A percentile compares a stretch with the other conserved stretches of the same genome.
Conservation (phyloP, 306 rosid genomes). For the Quercus rubra region DNA sequence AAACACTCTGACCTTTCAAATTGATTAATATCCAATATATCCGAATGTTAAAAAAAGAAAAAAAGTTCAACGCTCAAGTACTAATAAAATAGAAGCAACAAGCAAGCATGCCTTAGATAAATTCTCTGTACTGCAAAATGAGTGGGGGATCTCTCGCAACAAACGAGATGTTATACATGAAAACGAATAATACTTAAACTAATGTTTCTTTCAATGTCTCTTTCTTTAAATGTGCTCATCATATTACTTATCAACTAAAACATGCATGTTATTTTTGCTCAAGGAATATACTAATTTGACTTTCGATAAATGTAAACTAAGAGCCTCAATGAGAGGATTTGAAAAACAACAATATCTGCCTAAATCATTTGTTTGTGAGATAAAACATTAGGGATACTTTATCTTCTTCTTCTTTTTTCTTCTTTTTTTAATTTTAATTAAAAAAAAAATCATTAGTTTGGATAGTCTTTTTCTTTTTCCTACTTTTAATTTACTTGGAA, state of each 20-base stretch:
- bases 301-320: not conserved
- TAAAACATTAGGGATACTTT: too few species aligned
- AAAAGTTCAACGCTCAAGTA: not conserved
- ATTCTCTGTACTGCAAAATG: not conserved
- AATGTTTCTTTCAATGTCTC: too few species aligned
- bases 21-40: too few species aligned
- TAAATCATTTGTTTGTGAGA: not conserved
- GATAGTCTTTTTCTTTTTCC: not conserved
- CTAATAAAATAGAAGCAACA: not conserved
- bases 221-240: too few species aligned
- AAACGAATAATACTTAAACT: too few species aligned
- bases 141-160: too few species aligned
- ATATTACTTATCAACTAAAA: not conserved
- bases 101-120: not conserved
- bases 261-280: not conserved
- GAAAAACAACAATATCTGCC: not conserved
- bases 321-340: not conserved
- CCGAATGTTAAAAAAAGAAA: too few species aligned
- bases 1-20: too few species aligned
- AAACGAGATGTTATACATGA: too few species aligned
- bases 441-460: too few species aligned
- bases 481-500: not conserved
- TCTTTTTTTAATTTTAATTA: too few species aligned
- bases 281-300: not conserved
- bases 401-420: too few species aligned